Conservation (phyloP, 148 eudicot genomes). For the Fagopyrum homotropicum region DNA sequence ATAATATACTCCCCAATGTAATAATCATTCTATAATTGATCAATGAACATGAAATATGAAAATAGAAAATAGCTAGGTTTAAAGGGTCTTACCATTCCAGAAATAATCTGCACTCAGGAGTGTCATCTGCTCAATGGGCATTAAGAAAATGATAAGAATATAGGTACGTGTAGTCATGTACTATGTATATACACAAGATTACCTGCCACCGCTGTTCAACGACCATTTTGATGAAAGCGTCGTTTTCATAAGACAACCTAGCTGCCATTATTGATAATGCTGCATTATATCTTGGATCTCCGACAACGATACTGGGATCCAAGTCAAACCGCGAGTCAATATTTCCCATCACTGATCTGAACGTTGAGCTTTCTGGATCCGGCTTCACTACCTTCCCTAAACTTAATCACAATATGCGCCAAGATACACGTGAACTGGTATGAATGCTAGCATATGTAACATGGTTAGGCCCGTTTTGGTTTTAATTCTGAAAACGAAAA, state of each 20-base stretch:
- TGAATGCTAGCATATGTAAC: no score
- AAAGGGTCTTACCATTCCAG: conserved; percentile 25
- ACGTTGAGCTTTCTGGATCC: conserved; percentile 21
- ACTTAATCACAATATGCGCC: neutral
- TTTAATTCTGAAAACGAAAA: no score
- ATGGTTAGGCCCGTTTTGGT: no score
- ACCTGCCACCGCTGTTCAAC: conserved; percentile 50
- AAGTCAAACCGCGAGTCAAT: conserved; percentile 34
- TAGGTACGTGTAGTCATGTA: neutral
- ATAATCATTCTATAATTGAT: neutral
- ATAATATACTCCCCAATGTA: no score
- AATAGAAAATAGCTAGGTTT: neutral
- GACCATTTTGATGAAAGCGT: conserved; percentile 27
- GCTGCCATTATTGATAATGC: conserved; percentile 43
- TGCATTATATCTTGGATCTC: conserved; percentile 22
- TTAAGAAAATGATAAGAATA: neutral
- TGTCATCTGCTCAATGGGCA: conserved; percentile 27
- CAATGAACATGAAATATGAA: neutral
- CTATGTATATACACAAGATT: conserved; percentile 8
- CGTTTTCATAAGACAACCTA: conserved; percentile 48
- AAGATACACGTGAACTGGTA: no score
- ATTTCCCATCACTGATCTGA: conserved; percentile 28
- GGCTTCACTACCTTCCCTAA: conserved; percentile 38
- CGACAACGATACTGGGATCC: conserved; percentile 11
- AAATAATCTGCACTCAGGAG: conserved; percentile 24